phyloP scores from a whole-genome alignment of 1,284 basidiomycete species.

The Thelephora terrestris region DNA sequence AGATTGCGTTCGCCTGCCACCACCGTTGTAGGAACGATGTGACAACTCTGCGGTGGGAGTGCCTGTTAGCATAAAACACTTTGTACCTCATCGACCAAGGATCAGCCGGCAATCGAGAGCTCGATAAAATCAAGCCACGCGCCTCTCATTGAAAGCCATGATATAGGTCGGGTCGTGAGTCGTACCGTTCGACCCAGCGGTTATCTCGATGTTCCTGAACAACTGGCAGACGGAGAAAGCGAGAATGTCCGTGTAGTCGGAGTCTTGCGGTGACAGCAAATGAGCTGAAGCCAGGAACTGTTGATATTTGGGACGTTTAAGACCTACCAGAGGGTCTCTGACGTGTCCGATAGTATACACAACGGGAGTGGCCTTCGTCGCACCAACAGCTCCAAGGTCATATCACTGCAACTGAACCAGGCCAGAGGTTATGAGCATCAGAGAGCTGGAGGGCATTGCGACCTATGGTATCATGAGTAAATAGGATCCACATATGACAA shows the following conservation, averaged over 20 bases:
- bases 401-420: too few relatives aligned
- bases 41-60: constrained; percentile 32
- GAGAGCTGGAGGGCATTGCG: too few relatives aligned
- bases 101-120: constrained; percentile 5
- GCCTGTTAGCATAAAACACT: constrained; percentile 2
- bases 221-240: constrained; percentile 32
- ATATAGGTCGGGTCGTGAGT: constrained; percentile 28
- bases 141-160: constrained; percentile 40
- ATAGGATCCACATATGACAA: too few relatives aligned
- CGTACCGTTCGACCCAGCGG: constrained; percentile 22
- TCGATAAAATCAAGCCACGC: constrained; percentile 19
- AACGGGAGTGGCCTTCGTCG: constrained; percentile 16
- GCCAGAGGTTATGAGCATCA: too few relatives aligned
- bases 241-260: constrained; percentile 31
- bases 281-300: constrained; percentile 12
- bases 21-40: constrained; percentile 43
- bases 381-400: constrained; percentile 21
- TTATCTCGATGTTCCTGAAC: constrained; percentile 29
- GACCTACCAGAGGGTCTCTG: constrained; percentile 23
- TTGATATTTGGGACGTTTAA: constrained; percentile 10
- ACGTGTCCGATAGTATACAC: constrained; percentile 25
- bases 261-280: constrained; percentile 7
- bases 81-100: constrained; percentile 8
- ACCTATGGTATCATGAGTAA: too few relatives aligned
- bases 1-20: constrained; percentile 40